Evolutionary conservation across 306 rosid species (phyloP).

Genomic region (Pyrus bretschneideri): DNA sequence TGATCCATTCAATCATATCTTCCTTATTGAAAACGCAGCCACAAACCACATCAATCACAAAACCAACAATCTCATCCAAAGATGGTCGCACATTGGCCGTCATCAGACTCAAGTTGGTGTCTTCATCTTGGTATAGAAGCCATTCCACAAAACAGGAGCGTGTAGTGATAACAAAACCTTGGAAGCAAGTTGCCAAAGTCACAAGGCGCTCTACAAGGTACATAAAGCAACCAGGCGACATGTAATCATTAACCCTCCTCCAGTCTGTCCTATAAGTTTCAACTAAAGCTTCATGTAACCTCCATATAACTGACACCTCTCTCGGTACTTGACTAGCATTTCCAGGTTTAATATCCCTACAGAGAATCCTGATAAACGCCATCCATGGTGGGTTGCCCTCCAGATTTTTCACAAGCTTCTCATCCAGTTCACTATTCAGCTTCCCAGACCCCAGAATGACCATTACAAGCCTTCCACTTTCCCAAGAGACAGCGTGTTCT

Average conservation of each 20-base stretch:
- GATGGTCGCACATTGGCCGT: neutral
- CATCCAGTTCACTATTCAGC: constrained; percentile 11
- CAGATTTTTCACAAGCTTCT: constrained; percentile 10
- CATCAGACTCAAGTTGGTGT: neutral
- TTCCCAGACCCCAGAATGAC: constrained; percentile 38
- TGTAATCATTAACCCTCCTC: constrained; percentile 20
- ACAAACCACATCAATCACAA: constrained; percentile 10
- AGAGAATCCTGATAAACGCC: constrained; percentile 27
- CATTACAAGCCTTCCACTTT: constrained; percentile 41
- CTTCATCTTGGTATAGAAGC: constrained; percentile 36
- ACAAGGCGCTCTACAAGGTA: constrained; percentile 65
- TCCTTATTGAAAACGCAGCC: constrained; percentile 7
- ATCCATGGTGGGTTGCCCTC: constrained; percentile 31
- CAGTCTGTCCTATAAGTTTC: constrained; percentile 33
- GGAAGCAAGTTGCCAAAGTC: constrained; percentile 19
- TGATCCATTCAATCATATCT: constrained; percentile 34
- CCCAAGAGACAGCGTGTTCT: constrained; percentile 25
- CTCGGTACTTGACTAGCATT: neutral
- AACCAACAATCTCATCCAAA: neutral
- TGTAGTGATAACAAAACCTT: constrained; percentile 38
- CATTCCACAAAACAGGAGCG: constrained; percentile 56
- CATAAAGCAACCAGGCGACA: constrained; percentile 57
- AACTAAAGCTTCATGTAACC: constrained; percentile 28
- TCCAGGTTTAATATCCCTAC: neutral
- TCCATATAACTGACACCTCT: neutral